Percentiles rank a stretch among this genome's conserved stretches.
Evolutionary conservation across 441 rosid species (phyloP).

Genomic region (Croton setiger): DNA sequence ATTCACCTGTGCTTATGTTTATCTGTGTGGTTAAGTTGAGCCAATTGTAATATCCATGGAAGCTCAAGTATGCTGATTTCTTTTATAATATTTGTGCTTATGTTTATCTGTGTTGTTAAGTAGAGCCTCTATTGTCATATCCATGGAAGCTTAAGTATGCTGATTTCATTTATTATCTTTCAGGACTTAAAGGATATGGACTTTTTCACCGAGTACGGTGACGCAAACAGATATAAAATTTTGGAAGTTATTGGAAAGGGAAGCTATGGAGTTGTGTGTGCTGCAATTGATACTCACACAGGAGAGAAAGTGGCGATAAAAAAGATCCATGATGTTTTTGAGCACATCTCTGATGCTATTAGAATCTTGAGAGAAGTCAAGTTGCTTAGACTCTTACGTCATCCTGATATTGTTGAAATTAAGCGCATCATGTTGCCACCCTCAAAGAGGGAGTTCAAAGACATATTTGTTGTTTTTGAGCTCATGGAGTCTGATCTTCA

Average conservation of each 20-base stretch:
- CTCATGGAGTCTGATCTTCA: conserved; percentile 99
- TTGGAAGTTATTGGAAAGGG: conserved; percentile 95
- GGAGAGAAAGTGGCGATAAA: conserved; percentile 92
- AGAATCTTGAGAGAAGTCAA: conserved; percentile 92
- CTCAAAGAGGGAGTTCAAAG: conserved; percentile 91
- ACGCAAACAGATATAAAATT: conserved; percentile 80
- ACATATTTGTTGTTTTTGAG: conserved; percentile 95
- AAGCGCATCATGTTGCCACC: conserved; percentile 94
- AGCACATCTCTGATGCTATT: conserved; percentile 82
- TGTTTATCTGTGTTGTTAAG: not conserved
- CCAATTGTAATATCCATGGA: not conserved
- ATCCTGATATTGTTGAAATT: conserved; percentile 95
- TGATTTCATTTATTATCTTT: conserved; percentile 19
- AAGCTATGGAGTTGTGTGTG: conserved; percentile 98
- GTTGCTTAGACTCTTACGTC: conserved; percentile 75
- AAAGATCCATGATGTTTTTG: conserved; percentile 84
- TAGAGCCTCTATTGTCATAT: too few relatives aligned
- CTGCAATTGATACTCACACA: conserved; percentile 87
- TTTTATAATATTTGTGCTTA: conserved; percentile 17
- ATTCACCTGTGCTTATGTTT: not conserved
- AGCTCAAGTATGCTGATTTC: not conserved
- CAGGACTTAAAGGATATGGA: conserved; percentile 74
- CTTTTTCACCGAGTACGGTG: conserved; percentile 96
- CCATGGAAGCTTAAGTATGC: not conserved
- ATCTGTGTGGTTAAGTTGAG: not conserved